Evolutionary conservation across 1,284 basidiomycete species (phyloP).

Genomic region (Ceratobasidium sp.): DNA sequence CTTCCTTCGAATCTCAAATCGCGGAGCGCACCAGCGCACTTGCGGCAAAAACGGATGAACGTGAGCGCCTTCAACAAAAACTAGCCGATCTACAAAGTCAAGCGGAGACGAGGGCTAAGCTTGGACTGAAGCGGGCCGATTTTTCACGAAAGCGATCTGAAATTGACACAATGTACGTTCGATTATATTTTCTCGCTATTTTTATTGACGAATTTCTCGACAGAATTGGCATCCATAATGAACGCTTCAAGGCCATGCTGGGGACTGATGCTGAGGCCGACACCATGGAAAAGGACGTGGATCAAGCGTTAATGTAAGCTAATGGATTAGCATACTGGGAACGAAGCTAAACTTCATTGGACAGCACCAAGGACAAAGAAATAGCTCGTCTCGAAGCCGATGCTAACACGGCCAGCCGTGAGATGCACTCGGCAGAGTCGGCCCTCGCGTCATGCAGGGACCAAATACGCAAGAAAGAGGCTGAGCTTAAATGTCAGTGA

Average conservation of each 20-base stretch:
- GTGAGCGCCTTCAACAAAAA: slow-evolving; percentile 66
- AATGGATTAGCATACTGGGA: slow-evolving; percentile 6
- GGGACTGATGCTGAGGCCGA: slow-evolving; percentile 64
- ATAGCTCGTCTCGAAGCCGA: slow-evolving; percentile 62
- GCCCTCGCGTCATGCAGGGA: slow-evolving; percentile 63
- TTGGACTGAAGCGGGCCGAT: slow-evolving; percentile 77
- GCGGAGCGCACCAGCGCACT: slow-evolving; percentile 34
- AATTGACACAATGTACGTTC: slow-evolving; percentile 67
- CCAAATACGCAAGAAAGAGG: slow-evolving; percentile 67
- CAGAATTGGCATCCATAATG: slow-evolving; percentile 67
- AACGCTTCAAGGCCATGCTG: slow-evolving; percentile 68
- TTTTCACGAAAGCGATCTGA: slow-evolving; percentile 68
- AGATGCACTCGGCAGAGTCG: slow-evolving; percentile 66
- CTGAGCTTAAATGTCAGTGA: slow-evolving; percentile 65
- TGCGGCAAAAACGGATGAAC: slow-evolving; percentile 48
- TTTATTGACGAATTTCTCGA: slow-evolving; percentile 1
- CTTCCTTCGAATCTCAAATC: slow-evolving; percentile 36
- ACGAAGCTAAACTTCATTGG: slow-evolving; percentile 18
- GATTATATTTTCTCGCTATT: slow-evolving; percentile 42
- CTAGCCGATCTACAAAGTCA: slow-evolving; percentile 72
- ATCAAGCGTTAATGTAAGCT: slow-evolving; percentile 63
- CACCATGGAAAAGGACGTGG: slow-evolving; percentile 74
- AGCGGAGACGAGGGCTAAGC: slow-evolving; percentile 79
- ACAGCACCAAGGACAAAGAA: slow-evolving; percentile 71
- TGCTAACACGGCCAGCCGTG: slow-evolving; percentile 58